A percentile compares a stretch with the other conserved stretches of the same genome.
Evolutionary conservation across 164 flowering plant species (phyloP).

Genomic region (Hamamelis virginiana): DNA sequence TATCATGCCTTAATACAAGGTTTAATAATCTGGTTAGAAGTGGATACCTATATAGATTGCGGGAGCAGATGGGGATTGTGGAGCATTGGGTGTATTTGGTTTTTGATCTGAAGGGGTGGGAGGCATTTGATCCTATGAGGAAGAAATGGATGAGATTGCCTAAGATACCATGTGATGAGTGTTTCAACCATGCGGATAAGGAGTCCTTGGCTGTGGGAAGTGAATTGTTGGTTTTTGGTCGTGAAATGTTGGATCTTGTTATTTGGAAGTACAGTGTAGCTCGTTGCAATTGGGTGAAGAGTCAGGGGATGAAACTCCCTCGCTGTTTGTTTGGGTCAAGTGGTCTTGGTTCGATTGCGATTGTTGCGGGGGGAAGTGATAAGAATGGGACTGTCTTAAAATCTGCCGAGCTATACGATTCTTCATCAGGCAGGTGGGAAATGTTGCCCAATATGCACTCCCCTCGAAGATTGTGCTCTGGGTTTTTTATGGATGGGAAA

Average conservation of each 20-base stretch:
- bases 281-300: slow-evolving; percentile 40
- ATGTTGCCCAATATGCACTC: slow-evolving; percentile 57
- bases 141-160: slow-evolving; percentile 59
- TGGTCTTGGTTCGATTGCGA: slow-evolving; percentile 55
- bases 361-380: slow-evolving; percentile 73
- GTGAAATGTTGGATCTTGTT: slow-evolving; percentile 51
- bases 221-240: slow-evolving; percentile 66
- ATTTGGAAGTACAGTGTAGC: slow-evolving; percentile 56
- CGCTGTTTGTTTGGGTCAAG: slow-evolving; percentile 71
- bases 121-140: slow-evolving; percentile 47
- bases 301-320: slow-evolving; percentile 53
- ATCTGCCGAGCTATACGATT: slow-evolving; percentile 66
- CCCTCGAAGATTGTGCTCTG: slow-evolving; percentile 62
- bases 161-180: slow-evolving; percentile 64
- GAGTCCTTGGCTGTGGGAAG: slow-evolving; percentile 69
- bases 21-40: slow-evolving; percentile 43
- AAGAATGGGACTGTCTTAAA: slow-evolving; percentile 46
- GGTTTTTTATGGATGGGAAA: slow-evolving; percentile 68
- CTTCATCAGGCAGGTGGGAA: slow-evolving; percentile 54
- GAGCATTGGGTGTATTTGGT: slow-evolving; percentile 66
- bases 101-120: slow-evolving; percentile 65
- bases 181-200: slow-evolving; percentile 65
- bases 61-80: slow-evolving; percentile 46
- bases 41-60: slow-evolving; percentile 43
- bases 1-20: slow-evolving; percentile 41